Conservation (phyloP, 805 yeast species). For the Kodamaea sagamina region DNA sequence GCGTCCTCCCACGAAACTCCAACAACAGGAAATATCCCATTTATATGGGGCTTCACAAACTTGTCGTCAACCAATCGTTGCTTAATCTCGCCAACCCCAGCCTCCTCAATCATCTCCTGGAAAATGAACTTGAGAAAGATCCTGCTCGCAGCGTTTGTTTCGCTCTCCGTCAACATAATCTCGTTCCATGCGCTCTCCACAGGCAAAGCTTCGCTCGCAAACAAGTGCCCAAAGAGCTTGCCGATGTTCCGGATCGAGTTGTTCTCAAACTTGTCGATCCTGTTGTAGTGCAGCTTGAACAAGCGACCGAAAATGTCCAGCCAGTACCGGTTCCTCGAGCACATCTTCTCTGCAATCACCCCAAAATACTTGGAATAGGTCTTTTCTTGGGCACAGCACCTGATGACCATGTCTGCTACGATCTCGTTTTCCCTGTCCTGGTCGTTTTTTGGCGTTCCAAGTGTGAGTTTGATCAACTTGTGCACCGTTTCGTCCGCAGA, state of each 20-base stretch:
- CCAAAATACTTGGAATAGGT: constrained; percentile 87
- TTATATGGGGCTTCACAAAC: constrained; percentile 6
- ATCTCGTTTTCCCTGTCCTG: constrained; percentile 44
- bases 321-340: constrained; percentile 59
- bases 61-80: constrained; percentile 48
- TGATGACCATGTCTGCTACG: constrained; percentile 71
- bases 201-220: constrained; percentile 68
- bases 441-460: constrained; percentile 12
- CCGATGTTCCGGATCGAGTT: constrained; percentile 77
- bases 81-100: constrained; percentile 59
- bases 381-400: constrained; percentile 82
- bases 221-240: constrained; percentile 80
- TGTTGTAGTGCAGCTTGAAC: constrained; percentile 58
- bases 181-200: constrained; percentile 57
- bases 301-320: constrained; percentile 48
- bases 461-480: constrained; percentile 59
- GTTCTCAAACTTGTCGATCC: constrained; percentile 68
- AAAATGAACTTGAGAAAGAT: constrained; percentile 80
- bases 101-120: constrained; percentile 73
- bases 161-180: constrained; percentile 64
- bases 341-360: constrained; percentile 66
- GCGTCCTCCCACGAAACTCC: constrained; percentile 35
- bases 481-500: constrained; percentile 93
- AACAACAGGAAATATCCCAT: constrained; percentile 64
- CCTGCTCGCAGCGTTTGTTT: constrained; percentile 78